Percentiles rank a stretch among this genome's conserved stretches.
Evolutionary conservation across 2,329 filamentous ascomycete species (phyloP).

Genomic region (Tolypocladium inflatum): DNA sequence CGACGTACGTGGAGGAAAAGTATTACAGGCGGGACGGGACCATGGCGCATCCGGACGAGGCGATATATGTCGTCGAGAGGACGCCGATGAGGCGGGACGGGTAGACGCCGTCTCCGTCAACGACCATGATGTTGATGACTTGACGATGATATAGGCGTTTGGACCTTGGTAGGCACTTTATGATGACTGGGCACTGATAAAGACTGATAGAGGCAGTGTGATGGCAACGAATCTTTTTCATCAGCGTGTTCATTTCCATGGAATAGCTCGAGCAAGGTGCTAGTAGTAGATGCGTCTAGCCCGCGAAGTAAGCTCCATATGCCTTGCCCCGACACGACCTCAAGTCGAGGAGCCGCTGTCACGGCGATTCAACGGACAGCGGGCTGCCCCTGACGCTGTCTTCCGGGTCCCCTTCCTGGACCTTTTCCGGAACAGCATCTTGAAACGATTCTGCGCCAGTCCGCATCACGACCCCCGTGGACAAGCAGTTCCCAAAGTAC

Average conservation of each 20-base stretch:
- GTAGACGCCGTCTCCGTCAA: background rate
- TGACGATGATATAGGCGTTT: background rate
- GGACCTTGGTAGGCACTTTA: too few relatives aligned
- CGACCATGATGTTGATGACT: background rate
- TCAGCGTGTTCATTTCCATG: background rate
- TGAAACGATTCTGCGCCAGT: constrained; percentile 40
- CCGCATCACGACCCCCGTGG: constrained; percentile 51
- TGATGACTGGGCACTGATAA: background rate
- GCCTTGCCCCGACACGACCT: background rate
- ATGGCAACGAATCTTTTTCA: background rate
- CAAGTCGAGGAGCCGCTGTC: background rate
- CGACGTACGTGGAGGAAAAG: constrained; percentile 9
- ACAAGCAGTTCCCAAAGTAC: constrained; percentile 58
- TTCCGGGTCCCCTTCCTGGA: constrained; percentile 7
- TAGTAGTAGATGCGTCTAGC: background rate
- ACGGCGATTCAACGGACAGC: constrained; percentile 3
- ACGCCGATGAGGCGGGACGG: background rate
- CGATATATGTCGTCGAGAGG: constrained; percentile 1
- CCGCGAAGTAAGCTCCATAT: background rate
- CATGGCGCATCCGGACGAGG: constrained; percentile 4
- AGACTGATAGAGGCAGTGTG: background rate
- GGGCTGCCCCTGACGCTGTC: constrained; percentile 4
- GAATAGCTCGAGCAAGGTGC: background rate
- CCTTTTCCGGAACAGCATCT: constrained; percentile 11
- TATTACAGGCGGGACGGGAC: constrained; percentile 10